Base-by-base conservation (phyloP, 1,284 basidiomycete genomes). In the Melampsora larici-populina region DNA sequence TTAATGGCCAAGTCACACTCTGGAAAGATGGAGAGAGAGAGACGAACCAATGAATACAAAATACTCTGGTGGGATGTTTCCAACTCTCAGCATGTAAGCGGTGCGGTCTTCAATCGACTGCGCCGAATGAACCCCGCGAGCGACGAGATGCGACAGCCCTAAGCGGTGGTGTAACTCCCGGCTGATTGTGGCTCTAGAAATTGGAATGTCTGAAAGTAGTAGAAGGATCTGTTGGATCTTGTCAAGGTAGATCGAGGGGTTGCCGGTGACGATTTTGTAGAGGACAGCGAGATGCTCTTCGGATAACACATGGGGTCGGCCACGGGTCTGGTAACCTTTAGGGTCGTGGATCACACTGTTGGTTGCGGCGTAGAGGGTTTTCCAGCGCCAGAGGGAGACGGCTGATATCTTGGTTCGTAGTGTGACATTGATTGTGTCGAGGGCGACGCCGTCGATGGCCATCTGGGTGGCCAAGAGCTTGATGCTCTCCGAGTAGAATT, bases 391-490 rank as follows among this genome's bases (percentile, higher is more conserved):
- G n/a, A 58, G 3, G 1, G 55, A 58, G 3, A n/a, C 26, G n/a
- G 21, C 4, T 2, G 55, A 58, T 6, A 58, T 58, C 13, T 2
- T 5, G 7, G 21, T 58, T 13, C 26, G 55, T 7, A 58, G 26
- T 5, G 55, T 29, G 7, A 2, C 4, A 58, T 58, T n/a, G 55
- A 58, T 58, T 7, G n/a, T 5, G 21, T 58, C n/a, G 13, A 58
- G 9, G 7, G 55, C 9, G 7, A 5, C 55, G 7, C 26, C n/a
- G 21, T 58, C n/a, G 4, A 58, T 5, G n/a, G n/a, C 21, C 55
- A 58, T 58, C 55, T 29, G 55, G 21, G 55, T 58, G 21, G 55
- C 55, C 55, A 58, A 29, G 55, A 58, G 55, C 55, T 58, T 58
- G 55, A 58, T 24, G 55, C 4, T 18, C 26, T 1, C n/a, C n/a